Evolutionary conservation across 2,329 filamentous ascomycete genomes (phyloP), one percentile per base, ranked within the genome.

Genomic region (Epichloe aotearoae): DNA sequence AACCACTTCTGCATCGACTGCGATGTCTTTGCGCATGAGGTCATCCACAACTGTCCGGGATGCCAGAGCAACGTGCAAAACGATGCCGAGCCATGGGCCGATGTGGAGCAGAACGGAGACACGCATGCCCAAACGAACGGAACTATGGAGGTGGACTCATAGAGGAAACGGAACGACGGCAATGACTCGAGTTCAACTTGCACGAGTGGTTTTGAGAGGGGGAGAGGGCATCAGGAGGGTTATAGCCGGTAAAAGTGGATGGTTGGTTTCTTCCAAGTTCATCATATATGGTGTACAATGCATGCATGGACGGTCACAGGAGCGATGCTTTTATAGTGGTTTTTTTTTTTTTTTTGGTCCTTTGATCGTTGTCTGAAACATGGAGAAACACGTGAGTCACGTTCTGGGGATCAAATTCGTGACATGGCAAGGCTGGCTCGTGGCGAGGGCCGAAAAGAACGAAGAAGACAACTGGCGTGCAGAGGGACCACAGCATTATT

Each of bases 1-100:
- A 83, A 86, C 53, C 91, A 97, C 68, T 98, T 97, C 64, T 98
- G 93, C 72, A 94, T 98, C 57, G 93, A 98, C 65, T 98, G 93
- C 66, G 93, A 98, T 66, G 82, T 96, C 23, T 96, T 93, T 69
- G 86, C 88, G 23, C 93, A 98, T 64, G 89, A 96, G 69, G 81
- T 94, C 12, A 79, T 95, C 48, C 91, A 98, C 65, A 97, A 97
- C 67, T 98, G 93, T 62, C 90, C 93, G 0, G 91, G 91, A 0
- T 98, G 93, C 65, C 84, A 80, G 66, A 77, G 76, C 60, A 71
- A 73, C 51, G 62, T 38, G 10, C 52, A 45, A 37, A 53, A 14
- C 14, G 34, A 36, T 11, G 46, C 47, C 41, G 50, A 55, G 26
- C 53, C 54, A 14, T 60, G 60, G 49, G 54, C 58, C 14, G 66